phyloP scores from a whole-genome alignment of 2,329 filamentous ascomycete genomes.

The Pyrenophora graminea region DNA sequence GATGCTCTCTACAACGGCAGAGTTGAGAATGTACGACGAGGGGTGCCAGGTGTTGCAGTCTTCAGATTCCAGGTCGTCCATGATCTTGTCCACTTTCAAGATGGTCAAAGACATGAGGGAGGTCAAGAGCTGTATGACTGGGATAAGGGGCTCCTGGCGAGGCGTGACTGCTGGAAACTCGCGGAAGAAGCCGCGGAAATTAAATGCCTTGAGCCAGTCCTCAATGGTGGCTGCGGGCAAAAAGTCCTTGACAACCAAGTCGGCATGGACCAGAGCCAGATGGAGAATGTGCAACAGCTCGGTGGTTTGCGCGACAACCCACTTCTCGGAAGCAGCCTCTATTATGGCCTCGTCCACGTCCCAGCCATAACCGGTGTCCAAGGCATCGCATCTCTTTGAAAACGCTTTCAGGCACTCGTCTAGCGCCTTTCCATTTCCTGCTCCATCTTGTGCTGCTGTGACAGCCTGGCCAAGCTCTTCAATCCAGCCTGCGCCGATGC shows the following conservation, averaged over 20 bases:
- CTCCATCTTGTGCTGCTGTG: conserved; percentile 39
- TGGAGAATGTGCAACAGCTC: conserved; percentile 77
- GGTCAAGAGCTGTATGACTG: conserved; percentile 70
- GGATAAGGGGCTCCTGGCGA: conserved; percentile 53
- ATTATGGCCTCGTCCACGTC: conserved; percentile 54
- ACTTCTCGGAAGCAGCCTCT: conserved; percentile 63
- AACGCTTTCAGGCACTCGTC: conserved; percentile 53
- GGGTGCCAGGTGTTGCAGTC: conserved; percentile 31
- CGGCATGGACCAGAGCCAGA: conserved; percentile 71
- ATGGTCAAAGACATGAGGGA: conserved; percentile 73
- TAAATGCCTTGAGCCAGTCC: conserved; percentile 39
- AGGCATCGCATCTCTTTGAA: conserved; percentile 54
- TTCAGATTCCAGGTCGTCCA: conserved; percentile 51
- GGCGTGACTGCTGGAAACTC: conserved; percentile 54
- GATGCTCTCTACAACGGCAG: conserved; percentile 70
- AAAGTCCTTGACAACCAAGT: conserved; percentile 51
- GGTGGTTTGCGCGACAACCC: conserved; percentile 65
- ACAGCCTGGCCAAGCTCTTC: conserved; percentile 40
- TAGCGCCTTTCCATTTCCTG: conserved; percentile 25
- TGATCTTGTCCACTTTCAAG: conserved; percentile 67
- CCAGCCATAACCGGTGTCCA: conserved; percentile 53
- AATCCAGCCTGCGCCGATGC: conserved; percentile 37
- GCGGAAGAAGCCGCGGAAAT: conserved; percentile 64
- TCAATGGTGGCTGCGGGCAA: conserved; percentile 38
- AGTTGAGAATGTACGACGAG: conserved; percentile 70